Evolutionary conservation across 139 green algal species (phyloP).

Genomic region (Chlamydomonas incerta): DNA sequence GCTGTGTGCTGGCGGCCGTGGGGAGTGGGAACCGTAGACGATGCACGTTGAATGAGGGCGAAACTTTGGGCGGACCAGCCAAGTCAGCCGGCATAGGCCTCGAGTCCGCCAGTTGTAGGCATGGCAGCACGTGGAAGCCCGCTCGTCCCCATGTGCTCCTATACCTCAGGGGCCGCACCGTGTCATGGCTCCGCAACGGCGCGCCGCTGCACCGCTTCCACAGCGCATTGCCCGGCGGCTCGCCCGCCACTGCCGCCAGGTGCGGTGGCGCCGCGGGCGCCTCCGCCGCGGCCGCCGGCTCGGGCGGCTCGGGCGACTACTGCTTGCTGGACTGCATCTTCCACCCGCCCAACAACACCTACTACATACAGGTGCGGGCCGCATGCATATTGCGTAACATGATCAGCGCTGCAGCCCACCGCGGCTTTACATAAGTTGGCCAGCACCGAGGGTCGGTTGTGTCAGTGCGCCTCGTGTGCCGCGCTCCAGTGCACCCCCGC

Average conservation of each 20-base stretch:
- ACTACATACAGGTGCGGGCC: constrained; percentile 23
- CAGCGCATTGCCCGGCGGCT: constrained; percentile 44
- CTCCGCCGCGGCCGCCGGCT: background rate
- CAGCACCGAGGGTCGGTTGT: too few relatives aligned
- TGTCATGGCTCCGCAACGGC: constrained; percentile 53
- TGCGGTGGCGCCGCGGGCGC: constrained; percentile 11
- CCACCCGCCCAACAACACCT: constrained; percentile 60
- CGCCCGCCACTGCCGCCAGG: constrained; percentile 7
- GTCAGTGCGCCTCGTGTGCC: too few relatives aligned
- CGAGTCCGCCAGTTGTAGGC: too few relatives aligned
- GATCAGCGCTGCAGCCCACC: too few relatives aligned
- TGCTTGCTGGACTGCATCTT: constrained; percentile 92
- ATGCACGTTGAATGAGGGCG: too few relatives aligned
- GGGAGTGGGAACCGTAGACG: too few relatives aligned
- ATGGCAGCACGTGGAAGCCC: too few relatives aligned
- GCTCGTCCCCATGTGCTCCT: too few relatives aligned
- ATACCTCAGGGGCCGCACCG: constrained; percentile 59
- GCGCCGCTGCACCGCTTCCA: constrained; percentile 47
- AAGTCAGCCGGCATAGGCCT: too few relatives aligned
- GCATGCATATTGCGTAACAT: background rate
- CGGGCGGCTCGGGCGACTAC: constrained; percentile 44
- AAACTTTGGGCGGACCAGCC: too few relatives aligned
- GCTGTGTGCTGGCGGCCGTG: background rate
- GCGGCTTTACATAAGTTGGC: too few relatives aligned
- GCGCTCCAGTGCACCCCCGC: too few relatives aligned